Conservation (phyloP, 768 basidiomycete species). For the Cyathus striatus region DNA sequence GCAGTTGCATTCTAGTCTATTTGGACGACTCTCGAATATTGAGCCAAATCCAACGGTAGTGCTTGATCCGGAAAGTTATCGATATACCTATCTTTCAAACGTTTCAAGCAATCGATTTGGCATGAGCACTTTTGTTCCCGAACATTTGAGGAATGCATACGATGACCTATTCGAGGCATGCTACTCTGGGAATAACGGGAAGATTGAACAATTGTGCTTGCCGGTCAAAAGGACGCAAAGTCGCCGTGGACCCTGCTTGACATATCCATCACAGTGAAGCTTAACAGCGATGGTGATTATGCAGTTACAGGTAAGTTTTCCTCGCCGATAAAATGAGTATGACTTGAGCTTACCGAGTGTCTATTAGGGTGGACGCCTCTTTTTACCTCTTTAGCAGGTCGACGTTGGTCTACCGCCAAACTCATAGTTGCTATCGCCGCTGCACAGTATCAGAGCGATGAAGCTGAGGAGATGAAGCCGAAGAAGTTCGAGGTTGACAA, state of each 20-base stretch:
- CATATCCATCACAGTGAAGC: slow-evolving; percentile 31
- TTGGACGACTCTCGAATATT: too few species aligned
- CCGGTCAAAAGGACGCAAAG: slow-evolving; percentile 27
- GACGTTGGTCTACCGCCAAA: slow-evolving; percentile 54
- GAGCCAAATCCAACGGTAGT: too few species aligned
- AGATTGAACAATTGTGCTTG: slow-evolving; percentile 48
- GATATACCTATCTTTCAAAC: too few species aligned
- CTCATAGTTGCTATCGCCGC: slow-evolving; percentile 52
- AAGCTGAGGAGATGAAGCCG: slow-evolving; percentile 27
- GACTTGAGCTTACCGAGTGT: too few species aligned
- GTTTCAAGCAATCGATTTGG: too few species aligned
- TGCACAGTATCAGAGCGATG: slow-evolving; percentile 44
- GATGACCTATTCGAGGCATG: slow-evolving; percentile 56
- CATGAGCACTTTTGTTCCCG: slow-evolving; percentile 24
- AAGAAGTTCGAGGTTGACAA: slow-evolving; percentile 23
- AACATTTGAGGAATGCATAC: slow-evolving; percentile 32
- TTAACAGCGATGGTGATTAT: slow-evolving; percentile 7
- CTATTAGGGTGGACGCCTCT: slow-evolving; percentile 43
- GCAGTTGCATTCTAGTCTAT: too few species aligned
- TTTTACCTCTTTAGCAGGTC: slow-evolving; percentile 40
- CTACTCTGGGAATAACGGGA: slow-evolving; percentile 44
- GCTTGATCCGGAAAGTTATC: too few species aligned
- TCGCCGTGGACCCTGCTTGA: slow-evolving; percentile 28
- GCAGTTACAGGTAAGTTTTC: slow-evolving; percentile 16
- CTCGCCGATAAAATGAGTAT: neutral